Evolutionary conservation across 1,284 basidiomycete species (phyloP), one percentile per base, ranked within the genome.

Genomic region (Porodaedalea pini): DNA sequence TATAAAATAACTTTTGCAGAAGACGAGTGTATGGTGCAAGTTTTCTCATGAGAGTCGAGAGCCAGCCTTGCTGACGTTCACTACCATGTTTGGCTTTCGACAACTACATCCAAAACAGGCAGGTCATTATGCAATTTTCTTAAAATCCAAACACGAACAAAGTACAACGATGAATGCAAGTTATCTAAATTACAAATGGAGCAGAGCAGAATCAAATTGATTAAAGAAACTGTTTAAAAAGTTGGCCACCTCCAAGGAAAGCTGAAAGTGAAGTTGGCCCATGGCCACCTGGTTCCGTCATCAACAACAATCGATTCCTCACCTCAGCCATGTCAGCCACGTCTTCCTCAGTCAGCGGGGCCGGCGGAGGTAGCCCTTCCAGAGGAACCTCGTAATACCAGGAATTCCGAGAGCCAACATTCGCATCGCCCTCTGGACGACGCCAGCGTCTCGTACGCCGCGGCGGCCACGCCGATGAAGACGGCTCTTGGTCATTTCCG

Each of bases 151-250:
- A 4, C 4, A n/a, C n/a, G 25, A 19, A 23, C n/a, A 44, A 2
- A n/a, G 10, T 4, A 44, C n/a, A 21, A 8, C 19, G 11, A 44
- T 19, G n/a, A n/a, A n/a, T n/a, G n/a, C n/a, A 44, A 23, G 21
- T 44, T 44, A 44, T 44, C 41, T 44, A 23, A n/a, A n/a, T n/a
- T n/a, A n/a, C n/a, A n/a, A n/a, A n/a, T n/a, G 41, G 21, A 44
- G 7, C 21, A 44, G 21, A 8, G 6, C 19, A 44, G 7, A 6
- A 44, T 19, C 8, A 11, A 23, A 44, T n/a, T 11, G 8, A 8
- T 44, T 44, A 17, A 19, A 44, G 7, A 3, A 17, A 23, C 8
- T 11, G 21, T 44, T 21, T 23, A 23, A 4, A 23, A 44, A 3
- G 21, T 21, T 23, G 41, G 41, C 41, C 41, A 44, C 13, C 41